A percentile compares a stretch with the other conserved stretches of the same genome.
phyloP scores from a whole-genome alignment of 202 grass and related monocot genomes.

The Brachypodium distachyon region DNA sequence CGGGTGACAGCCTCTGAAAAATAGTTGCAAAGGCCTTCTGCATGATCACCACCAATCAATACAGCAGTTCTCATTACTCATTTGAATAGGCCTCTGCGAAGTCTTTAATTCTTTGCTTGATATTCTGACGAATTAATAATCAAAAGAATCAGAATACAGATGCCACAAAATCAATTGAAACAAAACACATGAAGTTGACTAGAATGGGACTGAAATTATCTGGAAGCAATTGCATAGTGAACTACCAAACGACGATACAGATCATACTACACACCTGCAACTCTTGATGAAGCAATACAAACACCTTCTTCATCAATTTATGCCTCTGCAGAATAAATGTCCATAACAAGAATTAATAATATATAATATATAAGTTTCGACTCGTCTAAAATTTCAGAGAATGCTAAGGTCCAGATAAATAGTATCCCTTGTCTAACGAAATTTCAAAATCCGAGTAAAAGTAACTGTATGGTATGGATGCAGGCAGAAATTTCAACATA shows the following conservation, averaged over 20 bases:
- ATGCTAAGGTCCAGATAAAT: neutral
- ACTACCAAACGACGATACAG: neutral
- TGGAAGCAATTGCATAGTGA: neutral
- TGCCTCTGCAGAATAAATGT: slow-evolving; percentile 57
- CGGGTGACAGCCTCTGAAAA: neutral
- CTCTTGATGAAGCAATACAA: slow-evolving; percentile 83
- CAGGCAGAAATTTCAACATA: neutral
- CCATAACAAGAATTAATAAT: slow-evolving; percentile 23
- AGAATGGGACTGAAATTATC: slow-evolving; percentile 3
- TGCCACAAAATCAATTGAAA: slow-evolving; percentile 6
- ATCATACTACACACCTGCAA: slow-evolving; percentile 40
- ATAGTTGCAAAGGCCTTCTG: slow-evolving; percentile 6
- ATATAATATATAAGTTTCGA: neutral
- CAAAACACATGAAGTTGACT: neutral
- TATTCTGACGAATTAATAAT: slow-evolving; percentile 31
- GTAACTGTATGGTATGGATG: neutral
- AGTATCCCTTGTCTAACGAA: neutral
- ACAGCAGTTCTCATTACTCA: slow-evolving; percentile 27
- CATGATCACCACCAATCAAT: slow-evolving; percentile 3
- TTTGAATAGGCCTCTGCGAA: slow-evolving; percentile 46
- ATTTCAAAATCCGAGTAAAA: neutral
- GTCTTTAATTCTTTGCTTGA: slow-evolving; percentile 66
- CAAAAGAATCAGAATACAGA: slow-evolving; percentile 30
- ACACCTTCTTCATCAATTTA: slow-evolving; percentile 85
- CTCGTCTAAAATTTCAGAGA: neutral